Conservation (phyloP, 2,329 filamentous ascomycete species). For the Talaromyces sp. region DNA sequence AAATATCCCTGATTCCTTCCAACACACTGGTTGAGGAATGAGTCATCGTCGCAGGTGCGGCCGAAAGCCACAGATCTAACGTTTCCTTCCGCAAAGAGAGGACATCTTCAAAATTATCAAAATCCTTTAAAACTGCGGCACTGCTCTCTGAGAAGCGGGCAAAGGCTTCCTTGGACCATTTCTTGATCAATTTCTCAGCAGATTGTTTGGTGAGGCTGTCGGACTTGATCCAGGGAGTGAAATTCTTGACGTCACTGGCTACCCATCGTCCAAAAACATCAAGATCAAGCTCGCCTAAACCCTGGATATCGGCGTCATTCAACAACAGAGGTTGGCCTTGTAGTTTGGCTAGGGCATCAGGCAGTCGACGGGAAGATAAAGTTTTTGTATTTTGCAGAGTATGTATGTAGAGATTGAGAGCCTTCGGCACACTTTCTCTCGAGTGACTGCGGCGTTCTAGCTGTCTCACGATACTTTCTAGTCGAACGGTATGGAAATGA, state of each 20-base stretch:
- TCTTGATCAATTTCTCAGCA: slow-evolving; percentile 56
- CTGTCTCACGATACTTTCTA: slow-evolving; percentile 61
- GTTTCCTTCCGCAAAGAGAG: slow-evolving; percentile 66
- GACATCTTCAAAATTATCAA: slow-evolving; percentile 60
- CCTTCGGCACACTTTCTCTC: slow-evolving; percentile 54
- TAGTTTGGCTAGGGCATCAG: slow-evolving; percentile 63
- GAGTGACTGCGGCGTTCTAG: slow-evolving; percentile 52
- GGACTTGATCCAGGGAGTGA: slow-evolving; percentile 81
- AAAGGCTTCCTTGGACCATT: slow-evolving; percentile 61
- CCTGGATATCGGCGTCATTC: slow-evolving; percentile 62
- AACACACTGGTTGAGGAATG: slow-evolving; percentile 59
- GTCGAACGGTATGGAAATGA: slow-evolving; percentile 71
- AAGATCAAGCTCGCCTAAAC: slow-evolving; percentile 66
- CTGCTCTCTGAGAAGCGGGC: slow-evolving; percentile 57
- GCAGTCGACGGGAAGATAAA: slow-evolving; percentile 67
- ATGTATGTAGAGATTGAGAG: slow-evolving; percentile 68
- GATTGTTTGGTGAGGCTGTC: slow-evolving; percentile 65
- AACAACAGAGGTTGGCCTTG: slow-evolving; percentile 70
- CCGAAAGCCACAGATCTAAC: slow-evolving; percentile 70
- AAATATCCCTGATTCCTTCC: slow-evolving; percentile 60
- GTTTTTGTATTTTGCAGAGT: slow-evolving; percentile 75
- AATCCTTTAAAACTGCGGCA: slow-evolving; percentile 18
- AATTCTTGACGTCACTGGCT: slow-evolving; percentile 74
- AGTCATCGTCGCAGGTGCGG: slow-evolving; percentile 56
- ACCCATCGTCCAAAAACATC: slow-evolving; percentile 79